Conservation (phyloP, 2,329 filamentous ascomycete genomes). For the Colletotrichum eleusines region DNA sequence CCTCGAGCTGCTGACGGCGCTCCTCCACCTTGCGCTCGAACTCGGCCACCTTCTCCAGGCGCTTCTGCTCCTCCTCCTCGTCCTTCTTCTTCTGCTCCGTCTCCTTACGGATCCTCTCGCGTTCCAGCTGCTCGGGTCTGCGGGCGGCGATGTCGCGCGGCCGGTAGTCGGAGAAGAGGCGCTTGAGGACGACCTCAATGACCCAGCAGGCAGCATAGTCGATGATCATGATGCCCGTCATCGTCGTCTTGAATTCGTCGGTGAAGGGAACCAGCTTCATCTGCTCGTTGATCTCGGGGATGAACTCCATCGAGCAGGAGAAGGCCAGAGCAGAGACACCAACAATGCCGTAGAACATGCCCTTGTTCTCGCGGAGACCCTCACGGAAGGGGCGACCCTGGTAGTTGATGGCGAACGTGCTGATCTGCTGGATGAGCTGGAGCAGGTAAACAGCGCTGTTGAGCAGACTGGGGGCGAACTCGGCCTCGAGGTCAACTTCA, state of each 20-base stretch:
- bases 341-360: slow-evolving; percentile 98
- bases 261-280: slow-evolving; percentile 93
- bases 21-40: slow-evolving; percentile 70
- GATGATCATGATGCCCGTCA: slow-evolving; percentile 86
- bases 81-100: slow-evolving; percentile 64
- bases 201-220: slow-evolving; percentile 90
- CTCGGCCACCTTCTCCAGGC: slow-evolving; percentile 67
- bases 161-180: slow-evolving; percentile 87
- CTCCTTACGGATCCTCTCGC: slow-evolving; percentile 77
- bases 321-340: slow-evolving; percentile 92
- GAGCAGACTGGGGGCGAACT: slow-evolving; percentile 92
- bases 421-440: slow-evolving; percentile 98
- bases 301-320: slow-evolving; percentile 92
- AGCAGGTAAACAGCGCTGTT: slow-evolving; percentile 98
- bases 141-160: slow-evolving; percentile 94
- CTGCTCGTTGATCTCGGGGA: slow-evolving; percentile 94
- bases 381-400: slow-evolving; percentile 98
- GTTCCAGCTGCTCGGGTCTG: slow-evolving; percentile 85
- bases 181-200: slow-evolving; percentile 89
- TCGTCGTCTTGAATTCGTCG: slow-evolving; percentile 86
- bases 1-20: slow-evolving; percentile 60
- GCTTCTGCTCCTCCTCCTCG: slow-evolving; percentile 64
- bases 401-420: slow-evolving; percentile 99
- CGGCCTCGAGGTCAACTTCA: slow-evolving; percentile 89
- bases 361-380: slow-evolving; percentile 92